Percentiles rank a stretch among this genome's conserved stretches.
Evolutionary conservation across 176 grass and related monocot genomes (phyloP).

Genomic region (Oryza meridionalis): DNA sequence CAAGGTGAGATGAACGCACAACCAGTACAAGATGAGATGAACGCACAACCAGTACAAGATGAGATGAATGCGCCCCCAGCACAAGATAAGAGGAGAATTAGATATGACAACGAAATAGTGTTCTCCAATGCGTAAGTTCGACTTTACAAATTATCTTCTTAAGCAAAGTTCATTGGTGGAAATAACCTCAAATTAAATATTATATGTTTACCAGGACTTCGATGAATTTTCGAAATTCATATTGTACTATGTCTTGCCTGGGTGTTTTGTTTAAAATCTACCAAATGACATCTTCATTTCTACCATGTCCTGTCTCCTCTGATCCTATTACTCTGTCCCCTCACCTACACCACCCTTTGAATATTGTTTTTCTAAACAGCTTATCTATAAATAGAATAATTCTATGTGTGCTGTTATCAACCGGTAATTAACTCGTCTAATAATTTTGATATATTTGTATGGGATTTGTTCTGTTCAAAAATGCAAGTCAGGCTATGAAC

Average conservation of each 20-base stretch:
- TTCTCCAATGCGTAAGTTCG: slow-evolving; percentile 70
- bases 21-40: slow-evolving; percentile 34
- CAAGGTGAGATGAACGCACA: slow-evolving; percentile 30
- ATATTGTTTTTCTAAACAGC: not conserved
- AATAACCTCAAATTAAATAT: not conserved
- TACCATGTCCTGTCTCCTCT: not conserved
- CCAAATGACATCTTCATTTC: not conserved
- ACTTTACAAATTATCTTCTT: slow-evolving; percentile 16
- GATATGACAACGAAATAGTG: slow-evolving; percentile 55
- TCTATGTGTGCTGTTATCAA: not conserved
- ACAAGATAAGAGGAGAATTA: not conserved
- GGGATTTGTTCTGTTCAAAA: slow-evolving; percentile 12
- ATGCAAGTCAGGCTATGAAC: not conserved
- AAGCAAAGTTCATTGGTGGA: not conserved
- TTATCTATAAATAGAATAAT: not conserved
- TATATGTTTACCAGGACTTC: not conserved
- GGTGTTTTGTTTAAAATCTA: not conserved
- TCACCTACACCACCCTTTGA: not conserved
- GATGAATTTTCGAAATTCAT: not conserved
- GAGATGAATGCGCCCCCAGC: slow-evolving; percentile 8
- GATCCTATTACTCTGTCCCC: too few species aligned
- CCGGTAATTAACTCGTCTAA: slow-evolving; percentile 1
- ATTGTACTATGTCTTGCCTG: not conserved
- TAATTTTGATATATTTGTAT: not conserved
- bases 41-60: slow-evolving; percentile 11